These are phyloP conservation scores for Periconia digitata DNA, from an alignment of 2,329 filamentous ascomycete species.

Conservation along the genomic window DNA sequence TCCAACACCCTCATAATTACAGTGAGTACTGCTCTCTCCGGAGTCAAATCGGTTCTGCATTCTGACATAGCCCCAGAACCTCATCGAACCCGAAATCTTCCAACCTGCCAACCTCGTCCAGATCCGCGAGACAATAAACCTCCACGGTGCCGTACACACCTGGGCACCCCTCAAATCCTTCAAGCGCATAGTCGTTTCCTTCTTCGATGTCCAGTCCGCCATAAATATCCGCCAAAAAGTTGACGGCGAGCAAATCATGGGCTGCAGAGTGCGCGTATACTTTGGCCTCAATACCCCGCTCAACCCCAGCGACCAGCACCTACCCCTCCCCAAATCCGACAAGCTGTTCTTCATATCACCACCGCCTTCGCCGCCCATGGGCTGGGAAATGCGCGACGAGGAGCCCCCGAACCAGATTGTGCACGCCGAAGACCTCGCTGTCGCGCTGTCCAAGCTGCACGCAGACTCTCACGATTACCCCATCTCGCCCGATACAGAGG, in stretches of 20 bases:
- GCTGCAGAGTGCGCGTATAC: conserved; percentile 52
- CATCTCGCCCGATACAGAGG: conserved; percentile 20
- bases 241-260: conserved; percentile 74
- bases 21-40: conserved; percentile 23
- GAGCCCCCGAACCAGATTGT: conserved; percentile 67
- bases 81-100: conserved; percentile 73
- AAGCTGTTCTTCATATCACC: conserved; percentile 69
- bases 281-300: conserved; percentile 43
- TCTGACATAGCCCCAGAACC: conserved; percentile 54
- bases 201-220: conserved; percentile 70
- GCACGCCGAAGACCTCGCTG: conserved; percentile 62
- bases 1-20: conserved; percentile 86
- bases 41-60: neutral
- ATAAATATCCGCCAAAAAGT: conserved; percentile 71
- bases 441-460: conserved; percentile 57
- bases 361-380: conserved; percentile 64
- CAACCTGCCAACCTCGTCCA: conserved; percentile 70
- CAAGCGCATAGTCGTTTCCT: conserved; percentile 78
- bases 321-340: conserved; percentile 55
- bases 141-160: conserved; percentile 71
- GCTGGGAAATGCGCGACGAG: conserved; percentile 65
- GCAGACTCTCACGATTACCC: conserved; percentile 36
- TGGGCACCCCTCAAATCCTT: conserved; percentile 83
- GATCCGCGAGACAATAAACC: conserved; percentile 70
- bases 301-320: conserved; percentile 42